A percentile compares a stretch with the other conserved stretches of the same genome.
Conservation (phyloP, 1,139 yeast genomes). For the Sugiyamaella grinbergsii region DNA sequence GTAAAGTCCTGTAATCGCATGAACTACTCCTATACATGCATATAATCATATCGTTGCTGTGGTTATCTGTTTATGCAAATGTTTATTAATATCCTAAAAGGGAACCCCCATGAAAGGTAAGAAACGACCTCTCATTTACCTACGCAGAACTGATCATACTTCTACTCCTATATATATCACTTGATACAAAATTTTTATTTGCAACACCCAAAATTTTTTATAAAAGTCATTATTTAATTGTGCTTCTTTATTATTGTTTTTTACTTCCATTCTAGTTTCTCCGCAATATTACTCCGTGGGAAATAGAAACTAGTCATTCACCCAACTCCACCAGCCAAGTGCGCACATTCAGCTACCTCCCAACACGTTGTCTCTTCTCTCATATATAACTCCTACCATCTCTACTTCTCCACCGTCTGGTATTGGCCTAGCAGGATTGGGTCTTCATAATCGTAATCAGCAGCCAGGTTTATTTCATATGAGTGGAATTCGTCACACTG, state of each 20-base stretch:
- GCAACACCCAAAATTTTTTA: too few species aligned
- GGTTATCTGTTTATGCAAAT: conserved; percentile 12
- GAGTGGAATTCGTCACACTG: conserved; percentile 22
- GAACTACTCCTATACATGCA: too few species aligned
- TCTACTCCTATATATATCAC: too few species aligned
- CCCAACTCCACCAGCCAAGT: too few species aligned
- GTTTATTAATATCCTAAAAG: conserved; percentile 12
- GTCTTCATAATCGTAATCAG: conserved; percentile 5
- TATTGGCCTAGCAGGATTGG: conserved; percentile 7
- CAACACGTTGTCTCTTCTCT: conserved; percentile 11
- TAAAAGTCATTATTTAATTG: too few species aligned
- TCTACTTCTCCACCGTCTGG: conserved; percentile 8
- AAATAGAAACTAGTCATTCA: too few species aligned
- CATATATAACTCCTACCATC: conserved; percentile 1
- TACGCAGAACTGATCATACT: neutral
- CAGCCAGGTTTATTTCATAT: conserved; percentile 9
- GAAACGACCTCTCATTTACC: neutral
- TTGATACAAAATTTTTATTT: too few species aligned
- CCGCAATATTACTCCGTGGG: too few species aligned
- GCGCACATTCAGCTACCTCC: neutral
- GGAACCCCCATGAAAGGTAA: conserved; percentile 2
- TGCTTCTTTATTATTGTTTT: too few species aligned
- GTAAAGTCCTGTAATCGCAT: too few species aligned
- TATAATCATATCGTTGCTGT: conserved; percentile 1
- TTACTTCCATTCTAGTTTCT: too few species aligned